These are phyloP conservation scores for Cryphonectria nitschkei DNA, from an alignment of 2,329 filamentous ascomycete species.

Conservation along the genomic window DNA sequence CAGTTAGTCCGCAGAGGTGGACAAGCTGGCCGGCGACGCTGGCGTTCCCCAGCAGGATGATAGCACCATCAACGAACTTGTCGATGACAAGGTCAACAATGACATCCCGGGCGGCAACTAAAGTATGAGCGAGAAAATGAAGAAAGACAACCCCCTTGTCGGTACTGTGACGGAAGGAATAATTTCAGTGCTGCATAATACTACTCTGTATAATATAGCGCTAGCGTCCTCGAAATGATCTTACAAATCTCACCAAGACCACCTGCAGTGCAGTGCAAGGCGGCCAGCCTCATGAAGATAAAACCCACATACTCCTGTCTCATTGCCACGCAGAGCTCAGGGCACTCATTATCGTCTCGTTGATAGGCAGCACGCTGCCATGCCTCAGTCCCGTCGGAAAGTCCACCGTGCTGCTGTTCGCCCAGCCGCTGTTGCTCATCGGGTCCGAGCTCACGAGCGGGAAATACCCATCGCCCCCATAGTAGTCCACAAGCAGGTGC, in stretches of 20 bases:
- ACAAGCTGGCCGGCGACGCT: slow-evolving; percentile 27
- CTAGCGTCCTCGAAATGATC: not conserved
- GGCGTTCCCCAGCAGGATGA: slow-evolving; percentile 29
- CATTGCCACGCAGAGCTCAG: slow-evolving; percentile 43
- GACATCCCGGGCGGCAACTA: slow-evolving; percentile 33
- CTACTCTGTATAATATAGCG: not conserved
- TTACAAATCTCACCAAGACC: not conserved
- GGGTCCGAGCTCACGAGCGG: slow-evolving; percentile 52
- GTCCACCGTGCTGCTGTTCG: slow-evolving; percentile 43
- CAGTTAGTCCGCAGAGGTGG: slow-evolving; percentile 21
- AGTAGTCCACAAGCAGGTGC: slow-evolving; percentile 55
- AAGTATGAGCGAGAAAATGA: not conserved
- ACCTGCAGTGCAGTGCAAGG: not conserved
- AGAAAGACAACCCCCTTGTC: not conserved
- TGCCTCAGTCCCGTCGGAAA: slow-evolving; percentile 56
- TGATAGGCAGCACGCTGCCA: slow-evolving; percentile 54
- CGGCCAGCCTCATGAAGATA: not conserved
- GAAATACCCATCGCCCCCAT: slow-evolving; percentile 51
- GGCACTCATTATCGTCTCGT: slow-evolving; percentile 46
- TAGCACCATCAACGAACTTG: slow-evolving; percentile 25
- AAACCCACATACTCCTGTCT: not conserved
- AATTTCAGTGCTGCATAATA: not conserved
- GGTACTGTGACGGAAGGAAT: not conserved
- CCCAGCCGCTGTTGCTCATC: slow-evolving; percentile 49
- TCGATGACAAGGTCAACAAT: slow-evolving; percentile 31